A percentile compares a stretch with the other conserved stretches of the same genome.
These are phyloP conservation scores for Dryas octopetala DNA, from an alignment of 306 rosid genomes.

Conservation along the genomic window DNA sequence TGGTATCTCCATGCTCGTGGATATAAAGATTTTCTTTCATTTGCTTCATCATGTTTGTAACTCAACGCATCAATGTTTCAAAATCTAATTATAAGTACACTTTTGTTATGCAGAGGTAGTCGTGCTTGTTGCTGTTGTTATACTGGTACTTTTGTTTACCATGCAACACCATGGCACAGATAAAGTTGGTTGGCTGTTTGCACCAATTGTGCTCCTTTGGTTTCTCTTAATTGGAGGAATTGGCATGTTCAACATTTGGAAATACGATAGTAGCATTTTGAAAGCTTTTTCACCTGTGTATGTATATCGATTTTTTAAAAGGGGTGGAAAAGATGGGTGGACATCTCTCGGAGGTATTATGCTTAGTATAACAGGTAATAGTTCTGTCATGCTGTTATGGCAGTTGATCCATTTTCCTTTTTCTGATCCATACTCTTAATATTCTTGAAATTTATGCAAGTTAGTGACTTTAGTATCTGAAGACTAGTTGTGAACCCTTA, in stretches of 20 bases:
- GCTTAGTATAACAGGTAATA: constrained; percentile 88
- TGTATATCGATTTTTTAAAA: constrained; percentile 63
- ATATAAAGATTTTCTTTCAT: constrained; percentile 15
- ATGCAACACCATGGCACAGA: constrained; percentile 94
- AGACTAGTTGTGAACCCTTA: constrained; percentile 28
- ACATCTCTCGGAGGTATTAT: constrained; percentile 92
- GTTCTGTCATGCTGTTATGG: not conserved
- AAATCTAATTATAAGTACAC: not conserved
- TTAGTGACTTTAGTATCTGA: constrained; percentile 24
- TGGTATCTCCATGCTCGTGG: constrained; percentile 48
- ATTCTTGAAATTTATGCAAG: not conserved
- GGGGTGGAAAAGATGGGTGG: constrained; percentile 72
- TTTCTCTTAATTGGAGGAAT: constrained; percentile 89
- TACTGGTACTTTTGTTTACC: constrained; percentile 77
- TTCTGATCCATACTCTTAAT: not conserved
- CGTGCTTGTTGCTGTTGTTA: constrained; percentile 77
- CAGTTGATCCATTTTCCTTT: not conserved
- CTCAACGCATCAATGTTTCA: not conserved
- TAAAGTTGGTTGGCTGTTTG: constrained; percentile 96
- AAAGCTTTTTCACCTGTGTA: constrained; percentile 83
- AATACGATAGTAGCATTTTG: constrained; percentile 61
- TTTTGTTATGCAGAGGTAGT: constrained; percentile 59
- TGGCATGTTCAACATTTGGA: constrained; percentile 81
- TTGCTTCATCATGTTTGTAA: constrained; percentile 3
- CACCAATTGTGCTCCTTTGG: constrained; percentile 92